Evolutionary conservation across 1,284 basidiomycete genomes (phyloP).

Genomic region (Fomitopsis palustris): DNA sequence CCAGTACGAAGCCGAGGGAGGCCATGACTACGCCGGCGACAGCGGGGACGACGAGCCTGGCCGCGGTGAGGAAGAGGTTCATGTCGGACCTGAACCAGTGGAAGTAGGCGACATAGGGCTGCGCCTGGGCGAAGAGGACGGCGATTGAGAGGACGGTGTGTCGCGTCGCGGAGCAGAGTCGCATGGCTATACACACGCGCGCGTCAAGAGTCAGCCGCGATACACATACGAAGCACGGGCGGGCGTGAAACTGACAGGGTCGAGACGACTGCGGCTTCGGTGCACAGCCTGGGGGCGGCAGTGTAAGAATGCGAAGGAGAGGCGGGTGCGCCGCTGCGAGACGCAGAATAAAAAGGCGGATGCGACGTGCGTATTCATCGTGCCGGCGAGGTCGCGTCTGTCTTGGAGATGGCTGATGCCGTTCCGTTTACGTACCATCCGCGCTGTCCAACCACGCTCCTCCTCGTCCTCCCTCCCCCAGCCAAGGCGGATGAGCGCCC

Average conservation of each 20-base stretch:
- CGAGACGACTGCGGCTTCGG: not conserved
- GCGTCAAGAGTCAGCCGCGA: not conserved
- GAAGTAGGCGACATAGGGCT: constrained; percentile 2
- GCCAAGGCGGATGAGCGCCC: not conserved
- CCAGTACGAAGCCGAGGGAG: not conserved
- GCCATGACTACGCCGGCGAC: not conserved
- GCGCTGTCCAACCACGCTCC: not conserved
- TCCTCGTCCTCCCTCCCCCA: not conserved
- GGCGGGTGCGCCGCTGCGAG: not conserved
- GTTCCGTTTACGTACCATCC: not conserved
- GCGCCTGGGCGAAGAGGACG: not conserved
- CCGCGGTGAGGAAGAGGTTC: not conserved
- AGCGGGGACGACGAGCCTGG: not conserved
- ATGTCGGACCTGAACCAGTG: constrained; percentile 1
- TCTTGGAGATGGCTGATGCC: not conserved
- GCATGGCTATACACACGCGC: not conserved
- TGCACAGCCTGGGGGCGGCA: not conserved
- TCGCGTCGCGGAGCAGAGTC: not conserved
- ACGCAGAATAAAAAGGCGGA: not conserved
- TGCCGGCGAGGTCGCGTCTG: not conserved
- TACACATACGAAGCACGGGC: not conserved
- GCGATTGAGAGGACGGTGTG: not conserved
- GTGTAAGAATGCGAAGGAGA: not conserved
- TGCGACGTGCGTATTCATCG: not conserved
- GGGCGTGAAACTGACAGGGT: not conserved